These are phyloP conservation scores for Clonostachys sp. DNA, from an alignment of 2,329 filamentous ascomycete species.

Conservation along the genomic window DNA sequence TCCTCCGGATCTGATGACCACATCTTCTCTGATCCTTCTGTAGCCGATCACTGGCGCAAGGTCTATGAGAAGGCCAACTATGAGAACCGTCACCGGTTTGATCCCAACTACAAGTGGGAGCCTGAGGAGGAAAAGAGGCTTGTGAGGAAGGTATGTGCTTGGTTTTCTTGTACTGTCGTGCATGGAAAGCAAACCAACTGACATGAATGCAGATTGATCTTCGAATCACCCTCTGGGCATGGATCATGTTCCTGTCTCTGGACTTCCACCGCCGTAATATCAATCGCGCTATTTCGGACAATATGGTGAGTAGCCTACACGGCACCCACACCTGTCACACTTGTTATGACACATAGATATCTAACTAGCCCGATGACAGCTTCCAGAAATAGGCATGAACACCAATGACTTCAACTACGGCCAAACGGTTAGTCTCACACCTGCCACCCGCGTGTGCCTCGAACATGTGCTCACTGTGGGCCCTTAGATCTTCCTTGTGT, in stretches of 20 bases:
- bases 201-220: conserved; percentile 38
- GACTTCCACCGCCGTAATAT: conserved; percentile 42
- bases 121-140: conserved; percentile 40
- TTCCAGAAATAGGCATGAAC: conserved; percentile 30
- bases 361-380: conserved; percentile 7
- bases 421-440: conserved; percentile 21
- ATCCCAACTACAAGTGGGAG: conserved; percentile 35
- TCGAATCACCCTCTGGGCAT: conserved; percentile 27
- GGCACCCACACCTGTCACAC: neutral
- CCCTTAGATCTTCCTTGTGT: conserved; percentile 31
- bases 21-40: conserved; percentile 38
- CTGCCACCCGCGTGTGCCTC: neutral
- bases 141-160: conserved; percentile 30
- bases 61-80: conserved; percentile 47
- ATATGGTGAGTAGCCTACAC: conserved; percentile 18
- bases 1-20: conserved; percentile 7
- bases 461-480: conserved; percentile 1
- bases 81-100: conserved; percentile 50
- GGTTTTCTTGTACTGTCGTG: neutral
- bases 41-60: conserved; percentile 40
- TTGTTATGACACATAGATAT: no score
- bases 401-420: conserved; percentile 42
- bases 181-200: neutral
- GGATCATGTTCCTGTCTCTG: conserved; percentile 42
- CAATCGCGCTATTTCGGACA: conserved; percentile 33